phyloP scores from a whole-genome alignment of 257 asterid species.

The Leonotis leonurus region DNA sequence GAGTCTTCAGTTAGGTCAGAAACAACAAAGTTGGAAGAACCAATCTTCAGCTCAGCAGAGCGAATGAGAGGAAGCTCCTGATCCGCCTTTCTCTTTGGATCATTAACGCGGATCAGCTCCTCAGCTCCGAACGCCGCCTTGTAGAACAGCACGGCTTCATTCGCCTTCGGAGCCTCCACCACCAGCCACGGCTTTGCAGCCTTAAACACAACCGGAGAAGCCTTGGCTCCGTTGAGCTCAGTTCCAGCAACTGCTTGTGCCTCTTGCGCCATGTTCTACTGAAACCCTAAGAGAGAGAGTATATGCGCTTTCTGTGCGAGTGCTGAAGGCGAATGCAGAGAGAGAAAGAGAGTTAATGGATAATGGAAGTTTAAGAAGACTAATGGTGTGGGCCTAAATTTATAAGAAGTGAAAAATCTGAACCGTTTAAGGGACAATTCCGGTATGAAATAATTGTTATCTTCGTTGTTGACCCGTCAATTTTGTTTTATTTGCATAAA shows the following conservation, averaged over 20 bases:
- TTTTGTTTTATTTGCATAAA: slow-evolving; percentile 21
- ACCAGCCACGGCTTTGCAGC: slow-evolving; percentile 60
- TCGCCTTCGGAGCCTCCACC: slow-evolving; percentile 60
- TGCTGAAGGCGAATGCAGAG: too few relatives aligned
- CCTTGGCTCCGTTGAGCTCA: slow-evolving; percentile 27
- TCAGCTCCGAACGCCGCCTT: slow-evolving; percentile 87
- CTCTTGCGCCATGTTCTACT: slow-evolving; percentile 48
- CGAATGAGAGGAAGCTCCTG: slow-evolving; percentile 66
- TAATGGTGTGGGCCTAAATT: slow-evolving; percentile 19
- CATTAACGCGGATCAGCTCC: slow-evolving; percentile 59
- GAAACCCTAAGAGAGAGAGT: slow-evolving; percentile 24
- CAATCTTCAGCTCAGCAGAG: slow-evolving; percentile 67
- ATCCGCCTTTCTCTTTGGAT: slow-evolving; percentile 81
- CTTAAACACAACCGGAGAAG: slow-evolving; percentile 32
- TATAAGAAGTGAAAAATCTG: slow-evolving; percentile 54
- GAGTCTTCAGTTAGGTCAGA: slow-evolving; percentile 59
- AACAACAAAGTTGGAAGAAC: slow-evolving; percentile 44
- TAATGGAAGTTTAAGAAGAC: background rate
- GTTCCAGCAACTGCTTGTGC: slow-evolving; percentile 26
- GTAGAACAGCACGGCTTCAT: slow-evolving; percentile 71
- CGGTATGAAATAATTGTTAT: slow-evolving; percentile 14
- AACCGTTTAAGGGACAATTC: slow-evolving; percentile 35
- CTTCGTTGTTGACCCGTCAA: slow-evolving; percentile 9
- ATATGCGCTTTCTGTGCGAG: background rate
- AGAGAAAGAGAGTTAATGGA: background rate